These are phyloP conservation scores for Scedosporium aurantiacum DNA, from an alignment of 2,329 filamentous ascomycete genomes.

Conservation along the genomic window DNA sequence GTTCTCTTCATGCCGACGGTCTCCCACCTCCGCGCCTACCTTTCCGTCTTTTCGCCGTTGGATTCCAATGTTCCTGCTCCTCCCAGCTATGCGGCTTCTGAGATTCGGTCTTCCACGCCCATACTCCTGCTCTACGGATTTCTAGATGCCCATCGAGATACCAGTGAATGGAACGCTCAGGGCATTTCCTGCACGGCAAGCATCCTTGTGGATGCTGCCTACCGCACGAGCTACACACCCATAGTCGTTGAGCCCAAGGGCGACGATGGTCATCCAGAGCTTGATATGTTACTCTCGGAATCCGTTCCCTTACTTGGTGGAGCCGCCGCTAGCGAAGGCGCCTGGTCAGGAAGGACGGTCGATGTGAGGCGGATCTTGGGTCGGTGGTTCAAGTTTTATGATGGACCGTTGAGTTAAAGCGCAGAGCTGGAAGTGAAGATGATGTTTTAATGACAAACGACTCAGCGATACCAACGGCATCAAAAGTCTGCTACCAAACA, in stretches of 20 bases:
- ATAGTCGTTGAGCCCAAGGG: slow-evolving; percentile 35
- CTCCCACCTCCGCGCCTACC: slow-evolving; percentile 64
- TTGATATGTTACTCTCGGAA: slow-evolving; percentile 33
- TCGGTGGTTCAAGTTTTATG: slow-evolving; percentile 47
- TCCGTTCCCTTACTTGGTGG: slow-evolving; percentile 46
- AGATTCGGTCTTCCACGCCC: slow-evolving; percentile 16
- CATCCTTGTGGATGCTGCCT: slow-evolving; percentile 49
- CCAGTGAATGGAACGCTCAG: slow-evolving; percentile 66
- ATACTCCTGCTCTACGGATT: slow-evolving; percentile 55
- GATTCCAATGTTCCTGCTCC: slow-evolving; percentile 27
- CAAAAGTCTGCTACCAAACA: background rate
- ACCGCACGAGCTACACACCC: slow-evolving; percentile 29
- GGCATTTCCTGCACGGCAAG: slow-evolving; percentile 55
- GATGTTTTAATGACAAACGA: background rate
- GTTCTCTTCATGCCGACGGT: slow-evolving; percentile 65
- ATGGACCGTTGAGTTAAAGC: background rate
- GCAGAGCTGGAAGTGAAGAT: background rate
- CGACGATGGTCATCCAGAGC: slow-evolving; percentile 16
- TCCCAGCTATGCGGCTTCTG: slow-evolving; percentile 14
- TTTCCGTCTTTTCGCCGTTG: slow-evolving; percentile 42
- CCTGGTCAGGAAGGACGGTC: slow-evolving; percentile 48
- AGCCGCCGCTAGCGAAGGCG: slow-evolving; percentile 35
- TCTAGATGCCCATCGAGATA: slow-evolving; percentile 52
- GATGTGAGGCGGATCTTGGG: slow-evolving; percentile 44
- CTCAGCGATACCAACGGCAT: background rate